Percentiles rank a stretch among this genome's conserved stretches.
These are phyloP conservation scores for Bolboschoenus planiculmis DNA, from an alignment of 176 grass and related monocot genomes.

Conservation along the genomic window DNA sequence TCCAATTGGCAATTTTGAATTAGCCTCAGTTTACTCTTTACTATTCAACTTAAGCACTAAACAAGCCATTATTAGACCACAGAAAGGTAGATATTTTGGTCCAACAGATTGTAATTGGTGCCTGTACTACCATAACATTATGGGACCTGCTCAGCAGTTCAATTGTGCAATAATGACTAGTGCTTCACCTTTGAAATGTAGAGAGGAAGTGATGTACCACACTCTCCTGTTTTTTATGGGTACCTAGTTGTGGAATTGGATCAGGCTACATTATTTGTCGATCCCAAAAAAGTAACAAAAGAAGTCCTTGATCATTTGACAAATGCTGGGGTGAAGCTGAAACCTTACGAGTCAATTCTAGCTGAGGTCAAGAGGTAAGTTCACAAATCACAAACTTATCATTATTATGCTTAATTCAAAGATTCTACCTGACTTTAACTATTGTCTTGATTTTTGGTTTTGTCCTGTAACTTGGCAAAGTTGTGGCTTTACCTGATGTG, in stretches of 20 bases:
- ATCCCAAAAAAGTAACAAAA: conserved; percentile 63
- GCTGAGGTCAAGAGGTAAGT: conserved; percentile 70
- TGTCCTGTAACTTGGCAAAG: not conserved
- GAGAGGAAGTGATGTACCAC: conserved; percentile 88
- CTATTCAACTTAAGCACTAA: not conserved
- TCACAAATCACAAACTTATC: not conserved
- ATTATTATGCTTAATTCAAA: not conserved
- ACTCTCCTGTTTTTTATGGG: conserved; percentile 95
- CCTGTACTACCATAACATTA: not conserved
- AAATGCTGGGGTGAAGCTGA: conserved; percentile 63
- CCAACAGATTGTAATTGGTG: not conserved
- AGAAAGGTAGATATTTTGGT: not conserved
- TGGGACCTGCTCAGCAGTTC: not conserved
- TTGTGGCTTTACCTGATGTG: not conserved
- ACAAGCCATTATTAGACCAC: not conserved
- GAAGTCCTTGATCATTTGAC: conserved; percentile 50
- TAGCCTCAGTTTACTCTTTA: not conserved
- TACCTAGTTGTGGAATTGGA: conserved; percentile 66
- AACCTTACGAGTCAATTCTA: conserved; percentile 73
- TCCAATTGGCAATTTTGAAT: not conserved
- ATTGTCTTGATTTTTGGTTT: not conserved
- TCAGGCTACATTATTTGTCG: conserved; percentile 70
- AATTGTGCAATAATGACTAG: not conserved
- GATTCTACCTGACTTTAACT: not conserved
- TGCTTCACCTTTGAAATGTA: conserved; percentile 31